phyloP scores from a whole-genome alignment of 2,329 filamentous ascomycete species.

The Fusarium austroafricanum region DNA sequence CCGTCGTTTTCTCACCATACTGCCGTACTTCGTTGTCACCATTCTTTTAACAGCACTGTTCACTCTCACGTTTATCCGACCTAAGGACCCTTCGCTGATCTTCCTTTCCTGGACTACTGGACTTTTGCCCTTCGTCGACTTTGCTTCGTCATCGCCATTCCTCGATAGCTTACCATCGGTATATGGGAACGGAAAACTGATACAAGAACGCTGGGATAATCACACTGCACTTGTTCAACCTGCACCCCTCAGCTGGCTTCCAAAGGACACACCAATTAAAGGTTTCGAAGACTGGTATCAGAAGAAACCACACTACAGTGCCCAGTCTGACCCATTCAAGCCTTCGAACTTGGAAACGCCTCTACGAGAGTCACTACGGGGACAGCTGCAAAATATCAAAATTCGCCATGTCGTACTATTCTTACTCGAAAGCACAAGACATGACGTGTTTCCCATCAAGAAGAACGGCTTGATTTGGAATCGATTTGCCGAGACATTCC shows the following conservation, averaged over 20 bases:
- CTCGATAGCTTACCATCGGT: slow-evolving; percentile 41
- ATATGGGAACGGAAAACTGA: slow-evolving; percentile 44
- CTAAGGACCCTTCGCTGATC: slow-evolving; percentile 48
- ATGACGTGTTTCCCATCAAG: slow-evolving; percentile 59
- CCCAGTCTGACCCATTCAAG: slow-evolving; percentile 53
- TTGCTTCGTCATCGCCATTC: slow-evolving; percentile 48
- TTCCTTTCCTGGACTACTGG: slow-evolving; percentile 52
- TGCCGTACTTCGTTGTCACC: slow-evolving; percentile 39
- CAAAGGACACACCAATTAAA: slow-evolving; percentile 23
- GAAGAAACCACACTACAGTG: slow-evolving; percentile 49
- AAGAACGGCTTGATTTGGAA: slow-evolving; percentile 54
- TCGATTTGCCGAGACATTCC: slow-evolving; percentile 48
- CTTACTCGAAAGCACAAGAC: slow-evolving; percentile 58
- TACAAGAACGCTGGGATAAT: slow-evolving; percentile 44
- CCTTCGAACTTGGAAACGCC: slow-evolving; percentile 53
- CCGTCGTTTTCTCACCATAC: slow-evolving; percentile 4
- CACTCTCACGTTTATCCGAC: slow-evolving; percentile 43
- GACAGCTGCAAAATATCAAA: slow-evolving; percentile 46
- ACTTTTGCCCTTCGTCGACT: slow-evolving; percentile 50
- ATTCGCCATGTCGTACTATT: slow-evolving; percentile 58
- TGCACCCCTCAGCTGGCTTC: slow-evolving; percentile 40
- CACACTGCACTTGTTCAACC: slow-evolving; percentile 43
- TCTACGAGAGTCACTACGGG: slow-evolving; percentile 44
- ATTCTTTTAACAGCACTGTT: slow-evolving; percentile 43
- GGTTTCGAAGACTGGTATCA: slow-evolving; percentile 48